Base-by-base conservation (phyloP, 2,329 filamentous ascomycete species). In the Aspergillus neotritici region DNA sequence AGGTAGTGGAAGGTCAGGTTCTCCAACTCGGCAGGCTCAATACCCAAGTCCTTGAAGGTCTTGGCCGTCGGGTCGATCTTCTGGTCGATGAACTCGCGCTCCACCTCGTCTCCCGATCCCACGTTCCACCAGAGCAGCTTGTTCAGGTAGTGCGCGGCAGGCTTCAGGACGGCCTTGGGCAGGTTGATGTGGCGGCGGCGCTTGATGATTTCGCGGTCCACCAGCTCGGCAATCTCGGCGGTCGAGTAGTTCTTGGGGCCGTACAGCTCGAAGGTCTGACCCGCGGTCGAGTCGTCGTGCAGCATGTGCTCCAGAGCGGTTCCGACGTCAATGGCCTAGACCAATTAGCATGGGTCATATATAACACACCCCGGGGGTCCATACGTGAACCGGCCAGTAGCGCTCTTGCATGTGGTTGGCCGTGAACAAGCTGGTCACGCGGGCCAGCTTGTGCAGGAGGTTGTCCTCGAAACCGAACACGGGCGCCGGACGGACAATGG, bases 391-490 rank as follows among this genome's bases (percentile, higher is more conserved):
- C 14, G 93, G 93, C 74, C 83, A 84, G 71, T 87, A 90, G 61
- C 83, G 82, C 76, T 98, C 85, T 66, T 88, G 79, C 86, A 97
- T 88, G 73, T 91, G 81, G 73, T 98, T 98, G 45, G 88, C 79
- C 16, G 89, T 96, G 61, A 97, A 79, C 45, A 95, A 64, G 66
- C 94, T 94, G 47, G 82, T 81, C 9, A 83, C 76, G 53, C 82
- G 79, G 33, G 91, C 93, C 40, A 97, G 81, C 64, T 82, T 87
- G 67, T 94, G 82, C 31, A 98, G 81, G 34, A 98, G 79, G 59
- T 84, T 84, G 70, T 98, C 93, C 70, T 98, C 93, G 62, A 89
- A 94, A 30, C 93, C 93, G 63, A 94, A 98, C 68, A 95, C 79
- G 41, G 90, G 93, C 10, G 91, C 87, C 34, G 93, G 93, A 51